Evolutionary conservation across 371 early-diverging fungal genomes (phyloP).

Genomic region (Neoconidiobolus thromboides): DNA sequence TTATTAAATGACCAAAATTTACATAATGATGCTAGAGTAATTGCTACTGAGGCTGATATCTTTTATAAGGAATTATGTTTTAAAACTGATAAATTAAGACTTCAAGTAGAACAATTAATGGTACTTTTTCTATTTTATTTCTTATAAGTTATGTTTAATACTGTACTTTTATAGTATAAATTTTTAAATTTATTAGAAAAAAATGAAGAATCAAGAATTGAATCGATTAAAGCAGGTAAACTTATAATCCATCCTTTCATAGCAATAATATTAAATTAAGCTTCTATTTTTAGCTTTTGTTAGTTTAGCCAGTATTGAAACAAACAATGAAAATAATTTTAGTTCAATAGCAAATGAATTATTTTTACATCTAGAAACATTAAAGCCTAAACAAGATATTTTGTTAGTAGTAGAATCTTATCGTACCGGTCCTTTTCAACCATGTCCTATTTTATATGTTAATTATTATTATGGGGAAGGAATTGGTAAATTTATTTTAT

Average conservation of each 20-base stretch:
- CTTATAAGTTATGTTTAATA: not conserved
- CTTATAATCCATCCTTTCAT: not conserved
- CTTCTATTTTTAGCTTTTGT: not conserved
- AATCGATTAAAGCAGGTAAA: constrained; percentile 3
- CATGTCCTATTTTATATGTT: not conserved
- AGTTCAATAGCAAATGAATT: not conserved
- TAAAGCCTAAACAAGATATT: constrained; percentile 1
- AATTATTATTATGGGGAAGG: not conserved
- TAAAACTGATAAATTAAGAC: not conserved
- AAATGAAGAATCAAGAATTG: not conserved
- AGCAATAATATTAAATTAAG: not conserved
- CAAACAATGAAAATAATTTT: not conserved
- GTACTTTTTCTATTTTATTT: not conserved
- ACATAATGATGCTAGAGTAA: not conserved
- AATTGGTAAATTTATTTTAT: not conserved
- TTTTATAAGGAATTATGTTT: not conserved
- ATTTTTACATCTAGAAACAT: not conserved
- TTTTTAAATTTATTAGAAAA: not conserved
- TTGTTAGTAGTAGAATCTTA: not conserved
- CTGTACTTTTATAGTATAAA: not conserved
- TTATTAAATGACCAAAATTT: not conserved
- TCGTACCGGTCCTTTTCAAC: not conserved
- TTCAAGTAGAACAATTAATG: not conserved
- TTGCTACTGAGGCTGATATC: not conserved
- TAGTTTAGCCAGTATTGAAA: not conserved